A percentile compares a stretch with the other conserved stretches of the same genome.
These are phyloP conservation scores for Aciculosporium take DNA, from an alignment of 2,329 filamentous ascomycete species.

Conservation along the genomic window DNA sequence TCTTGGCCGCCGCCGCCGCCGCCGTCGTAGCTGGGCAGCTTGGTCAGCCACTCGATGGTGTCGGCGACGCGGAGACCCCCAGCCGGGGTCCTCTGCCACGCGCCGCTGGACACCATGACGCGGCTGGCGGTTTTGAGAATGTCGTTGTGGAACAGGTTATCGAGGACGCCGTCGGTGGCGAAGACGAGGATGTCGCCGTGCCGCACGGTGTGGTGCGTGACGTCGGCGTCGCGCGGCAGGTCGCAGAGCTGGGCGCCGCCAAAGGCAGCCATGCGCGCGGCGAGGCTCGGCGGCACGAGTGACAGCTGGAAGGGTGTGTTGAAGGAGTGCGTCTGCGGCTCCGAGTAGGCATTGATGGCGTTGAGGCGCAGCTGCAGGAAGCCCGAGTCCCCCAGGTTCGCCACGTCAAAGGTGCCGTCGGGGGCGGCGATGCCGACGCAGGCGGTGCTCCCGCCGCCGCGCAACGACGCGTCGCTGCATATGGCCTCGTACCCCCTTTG, in stretches of 20 bases:
- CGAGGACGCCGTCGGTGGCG: slow-evolving; percentile 89
- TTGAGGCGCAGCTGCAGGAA: slow-evolving; percentile 79
- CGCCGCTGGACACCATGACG: slow-evolving; percentile 58
- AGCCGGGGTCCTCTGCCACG: slow-evolving; percentile 52
- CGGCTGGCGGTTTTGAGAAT: slow-evolving; percentile 66
- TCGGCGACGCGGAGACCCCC: slow-evolving; percentile 49
- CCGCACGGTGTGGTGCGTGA: slow-evolving; percentile 60
- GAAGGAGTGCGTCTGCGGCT: slow-evolving; percentile 88
- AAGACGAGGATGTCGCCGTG: slow-evolving; percentile 92
- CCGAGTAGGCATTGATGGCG: slow-evolving; percentile 68
- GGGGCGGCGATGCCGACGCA: slow-evolving; percentile 66
- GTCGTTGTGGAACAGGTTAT: slow-evolving; percentile 87
- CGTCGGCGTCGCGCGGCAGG: slow-evolving; percentile 67
- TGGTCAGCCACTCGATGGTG: slow-evolving; percentile 35
- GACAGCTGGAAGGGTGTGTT: slow-evolving; percentile 95
- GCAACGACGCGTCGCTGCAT: slow-evolving; percentile 56
- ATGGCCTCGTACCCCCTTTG: slow-evolving; percentile 75
- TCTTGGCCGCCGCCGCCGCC: too few relatives aligned
- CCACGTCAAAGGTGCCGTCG: slow-evolving; percentile 67
- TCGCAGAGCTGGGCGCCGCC: slow-evolving; percentile 73
- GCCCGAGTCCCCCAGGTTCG: slow-evolving; percentile 91
- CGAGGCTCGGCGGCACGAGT: slow-evolving; percentile 66
- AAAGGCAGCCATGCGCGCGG: slow-evolving; percentile 68
- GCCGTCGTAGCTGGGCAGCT: slow-evolving; percentile 13
- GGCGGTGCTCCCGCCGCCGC: slow-evolving; percentile 81